Evolutionary conservation across 495 filamentous ascomycete species (phyloP), one percentile per base, ranked within the genome.

Genomic region (Penicillium parvum): DNA sequence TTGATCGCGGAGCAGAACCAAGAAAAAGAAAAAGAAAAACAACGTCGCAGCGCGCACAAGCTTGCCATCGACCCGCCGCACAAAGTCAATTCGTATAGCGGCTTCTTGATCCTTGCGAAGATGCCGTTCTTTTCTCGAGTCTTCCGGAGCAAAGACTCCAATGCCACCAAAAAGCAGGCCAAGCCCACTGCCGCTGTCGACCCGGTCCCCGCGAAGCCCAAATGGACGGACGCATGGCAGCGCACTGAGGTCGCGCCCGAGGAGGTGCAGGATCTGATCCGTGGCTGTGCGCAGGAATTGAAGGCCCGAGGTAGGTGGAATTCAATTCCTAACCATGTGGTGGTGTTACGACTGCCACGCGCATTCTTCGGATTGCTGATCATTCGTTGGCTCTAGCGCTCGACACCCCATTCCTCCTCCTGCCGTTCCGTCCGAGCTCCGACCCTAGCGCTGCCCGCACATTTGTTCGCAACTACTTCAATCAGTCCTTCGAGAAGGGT

Each of bases 391-490:
- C 50, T 45, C 43, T 58, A 92, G 90, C 82, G 49, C 81, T 96
- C 50, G 84, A 92, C 59, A 83, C 86, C 43, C 92, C 92, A 1
- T 96, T 98, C 64, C 72, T 97, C 35, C 82, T 98, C 14, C 78
- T 98, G n/a, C 94, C 92, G 6, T 98, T 96, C 66, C 83, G 92
- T 48, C 92, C 94, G 5, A 86, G 83, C 40, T 88, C 90, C 44
- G 90, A 98, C 60, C 82, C 91, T 14, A 94, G 86, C 66, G 85
- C 86, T 33, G 87, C 94, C 36, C 85, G 88, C 60, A 87, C 82
- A 14, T 96, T 97, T 57, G 82, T 98, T 50, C 86, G 91, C 42
- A 90, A 91, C 66, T 97, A 87, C 65, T 98, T 95, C 73, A 83
- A 84, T 61, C 57, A 66, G 37, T 63, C 64, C 3, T 54, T 67